Evolutionary conservation across 192 early-diverging fungal species (phyloP).

Genomic region (Geranomyces michiganensis): DNA sequence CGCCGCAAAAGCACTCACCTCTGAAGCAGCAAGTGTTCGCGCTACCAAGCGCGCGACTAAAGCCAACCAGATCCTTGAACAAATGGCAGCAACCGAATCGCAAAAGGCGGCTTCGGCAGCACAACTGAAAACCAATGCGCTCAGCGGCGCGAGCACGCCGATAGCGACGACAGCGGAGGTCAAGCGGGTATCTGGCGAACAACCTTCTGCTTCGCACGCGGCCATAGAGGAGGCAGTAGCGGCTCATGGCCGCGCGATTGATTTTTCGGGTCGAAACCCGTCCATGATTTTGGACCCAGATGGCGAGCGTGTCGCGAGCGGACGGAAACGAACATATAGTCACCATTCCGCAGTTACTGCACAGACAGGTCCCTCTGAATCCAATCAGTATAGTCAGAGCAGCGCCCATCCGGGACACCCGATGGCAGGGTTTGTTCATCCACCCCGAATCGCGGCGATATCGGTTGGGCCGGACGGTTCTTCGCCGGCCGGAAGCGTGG

Average conservation of each 20-base stretch:
- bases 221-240: too few species aligned
- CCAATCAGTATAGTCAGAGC: background rate
- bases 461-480: too few species aligned
- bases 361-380: too few species aligned
- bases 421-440: background rate
- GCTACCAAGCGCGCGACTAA: constrained; percentile 12
- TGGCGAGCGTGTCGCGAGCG: background rate
- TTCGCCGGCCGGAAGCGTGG: too few species aligned
- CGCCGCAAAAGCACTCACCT: constrained; percentile 21
- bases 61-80: background rate
- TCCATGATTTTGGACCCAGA: background rate
- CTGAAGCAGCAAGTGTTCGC: constrained; percentile 12
- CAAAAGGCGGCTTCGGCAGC: background rate
- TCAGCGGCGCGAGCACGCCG: background rate
- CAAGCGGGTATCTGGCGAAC: background rate
- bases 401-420: background rate
- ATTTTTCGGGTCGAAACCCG: constrained; percentile 4
- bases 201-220: background rate
- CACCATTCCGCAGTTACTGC: constrained; percentile 4
- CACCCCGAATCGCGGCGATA: too few species aligned
- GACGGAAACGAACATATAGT: constrained; percentile 5
- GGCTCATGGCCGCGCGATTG: background rate
- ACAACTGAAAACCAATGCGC: background rate
- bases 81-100: background rate
- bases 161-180: background rate